Conservation (phyloP, 768 basidiomycete genomes). For the Hericium alpestre region DNA sequence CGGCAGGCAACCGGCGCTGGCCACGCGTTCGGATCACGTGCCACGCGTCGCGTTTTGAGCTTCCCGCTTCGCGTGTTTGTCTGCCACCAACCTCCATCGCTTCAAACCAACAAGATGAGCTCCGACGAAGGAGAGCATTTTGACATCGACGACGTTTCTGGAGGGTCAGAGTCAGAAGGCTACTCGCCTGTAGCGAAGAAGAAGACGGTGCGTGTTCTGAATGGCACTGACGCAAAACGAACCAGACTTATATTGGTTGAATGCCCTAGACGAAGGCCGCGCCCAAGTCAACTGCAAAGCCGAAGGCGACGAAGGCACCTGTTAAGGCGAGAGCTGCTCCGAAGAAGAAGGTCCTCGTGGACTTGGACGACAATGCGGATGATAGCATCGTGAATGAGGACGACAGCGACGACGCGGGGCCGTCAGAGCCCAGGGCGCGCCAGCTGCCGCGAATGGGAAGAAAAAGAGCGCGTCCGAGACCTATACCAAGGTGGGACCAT, state of each 20-base stretch:
- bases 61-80: neutral
- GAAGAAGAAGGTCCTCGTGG: slow-evolving; percentile 65
- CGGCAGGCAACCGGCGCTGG: neutral
- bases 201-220: slow-evolving; percentile 22
- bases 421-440: slow-evolving; percentile 17
- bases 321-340: slow-evolving; percentile 39
- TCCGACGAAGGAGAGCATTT: slow-evolving; percentile 67
- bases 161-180: slow-evolving; percentile 54
- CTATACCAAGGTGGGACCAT: slow-evolving; percentile 65
- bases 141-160: slow-evolving; percentile 46
- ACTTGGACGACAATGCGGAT: slow-evolving; percentile 52
- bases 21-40: slow-evolving; percentile 7
- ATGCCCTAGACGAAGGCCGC: slow-evolving; percentile 29
- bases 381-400: slow-evolving; percentile 35
- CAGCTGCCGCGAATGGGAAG: slow-evolving; percentile 32
- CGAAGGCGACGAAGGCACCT: slow-evolving; percentile 36
- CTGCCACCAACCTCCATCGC: neutral
- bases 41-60: slow-evolving; percentile 5
- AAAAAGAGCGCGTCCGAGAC: slow-evolving; percentile 88
- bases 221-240: no score
- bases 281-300: slow-evolving; percentile 33
- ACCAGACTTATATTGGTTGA: neutral
- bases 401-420: slow-evolving; percentile 31
- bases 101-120: slow-evolving; percentile 37
- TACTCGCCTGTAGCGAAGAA: slow-evolving; percentile 48